Conservation (phyloP, 2,329 filamentous ascomycete genomes). For the Talaromyces islandicus region DNA sequence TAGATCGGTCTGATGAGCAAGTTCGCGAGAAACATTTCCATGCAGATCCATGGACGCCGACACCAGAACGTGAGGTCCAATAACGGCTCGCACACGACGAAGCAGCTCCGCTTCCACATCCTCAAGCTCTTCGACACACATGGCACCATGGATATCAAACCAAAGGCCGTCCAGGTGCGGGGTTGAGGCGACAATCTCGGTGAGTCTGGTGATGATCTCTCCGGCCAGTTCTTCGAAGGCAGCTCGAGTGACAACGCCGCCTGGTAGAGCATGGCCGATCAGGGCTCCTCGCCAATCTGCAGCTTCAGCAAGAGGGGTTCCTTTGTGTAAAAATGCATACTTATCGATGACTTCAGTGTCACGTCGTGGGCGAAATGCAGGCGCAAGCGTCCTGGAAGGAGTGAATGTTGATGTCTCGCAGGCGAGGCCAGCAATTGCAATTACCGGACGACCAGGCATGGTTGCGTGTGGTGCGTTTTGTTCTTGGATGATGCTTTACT, state of each 20-base stretch:
- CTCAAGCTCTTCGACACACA: constrained; percentile 47
- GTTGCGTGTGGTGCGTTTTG: not conserved
- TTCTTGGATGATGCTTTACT: constrained; percentile 9
- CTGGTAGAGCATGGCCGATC: constrained; percentile 48
- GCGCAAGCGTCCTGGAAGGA: constrained; percentile 43
- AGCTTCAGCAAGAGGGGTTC: constrained; percentile 35
- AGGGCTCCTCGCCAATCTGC: constrained; percentile 48
- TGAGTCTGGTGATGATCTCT: constrained; percentile 38
- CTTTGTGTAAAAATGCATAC: constrained; percentile 42
- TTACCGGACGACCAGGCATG: constrained; percentile 38
- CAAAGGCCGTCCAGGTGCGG: constrained; percentile 44
- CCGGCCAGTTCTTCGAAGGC: constrained; percentile 42
- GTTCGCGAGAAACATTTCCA: constrained; percentile 47
- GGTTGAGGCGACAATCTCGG: constrained; percentile 25
- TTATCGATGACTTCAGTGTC: constrained; percentile 39
- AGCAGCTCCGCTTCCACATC: constrained; percentile 47
- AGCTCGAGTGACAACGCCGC: constrained; percentile 42
- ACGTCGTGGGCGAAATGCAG: constrained; percentile 46
- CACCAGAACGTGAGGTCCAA: constrained; percentile 43
- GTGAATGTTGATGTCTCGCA: constrained; percentile 52
- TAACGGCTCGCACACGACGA: constrained; percentile 38
- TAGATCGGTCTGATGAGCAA: constrained; percentile 47
- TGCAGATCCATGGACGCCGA: constrained; percentile 54
- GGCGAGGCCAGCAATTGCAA: constrained; percentile 48
- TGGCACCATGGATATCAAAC: constrained; percentile 54